A percentile compares a stretch with the other conserved stretches of the same genome.
phyloP scores from a whole-genome alignment of 306 rosid genomes.

The Cicer bijugum region DNA sequence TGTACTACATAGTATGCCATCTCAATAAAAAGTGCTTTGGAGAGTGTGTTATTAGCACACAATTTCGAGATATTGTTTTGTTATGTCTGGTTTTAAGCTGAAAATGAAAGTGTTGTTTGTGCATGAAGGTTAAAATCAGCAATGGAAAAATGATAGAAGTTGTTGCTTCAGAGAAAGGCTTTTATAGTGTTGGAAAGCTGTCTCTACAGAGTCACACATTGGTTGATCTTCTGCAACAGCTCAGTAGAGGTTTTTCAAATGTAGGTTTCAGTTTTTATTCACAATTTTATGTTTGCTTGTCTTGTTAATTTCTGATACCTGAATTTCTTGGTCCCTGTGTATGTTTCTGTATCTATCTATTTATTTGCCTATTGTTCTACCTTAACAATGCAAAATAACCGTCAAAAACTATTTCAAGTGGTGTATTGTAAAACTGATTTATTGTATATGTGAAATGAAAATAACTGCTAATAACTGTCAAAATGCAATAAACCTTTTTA shows the following conservation, averaged over 20 bases:
- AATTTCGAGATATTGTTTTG: neutral
- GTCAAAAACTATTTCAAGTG: too few relatives aligned
- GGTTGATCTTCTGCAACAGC: constrained; percentile 94
- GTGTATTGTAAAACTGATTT: too few relatives aligned
- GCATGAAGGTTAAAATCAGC: constrained; percentile 80
- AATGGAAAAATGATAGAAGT: constrained; percentile 87
- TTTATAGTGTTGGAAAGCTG: constrained; percentile 76
- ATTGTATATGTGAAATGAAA: too few relatives aligned
- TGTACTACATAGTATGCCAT: too few relatives aligned
- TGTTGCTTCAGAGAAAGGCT: constrained; percentile 84
- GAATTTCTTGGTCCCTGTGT: neutral
- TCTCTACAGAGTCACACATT: constrained; percentile 72
- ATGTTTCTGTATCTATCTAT: too few relatives aligned
- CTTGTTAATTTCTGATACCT: constrained; percentile 4
- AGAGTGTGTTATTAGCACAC: neutral
- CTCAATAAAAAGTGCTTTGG: neutral
- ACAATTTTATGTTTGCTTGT: neutral
- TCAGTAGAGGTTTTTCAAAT: constrained; percentile 87
- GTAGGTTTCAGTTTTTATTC: constrained; percentile 49
- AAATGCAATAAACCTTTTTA: too few relatives aligned
- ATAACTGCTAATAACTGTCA: too few relatives aligned
- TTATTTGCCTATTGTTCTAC: too few relatives aligned
- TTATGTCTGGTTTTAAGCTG: constrained; percentile 18
- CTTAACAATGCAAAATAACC: too few relatives aligned
- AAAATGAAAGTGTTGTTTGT: constrained; percentile 36